phyloP scores from a whole-genome alignment of 2,329 filamentous ascomycete genomes.

The Colletotrichum higginsianum region DNA sequence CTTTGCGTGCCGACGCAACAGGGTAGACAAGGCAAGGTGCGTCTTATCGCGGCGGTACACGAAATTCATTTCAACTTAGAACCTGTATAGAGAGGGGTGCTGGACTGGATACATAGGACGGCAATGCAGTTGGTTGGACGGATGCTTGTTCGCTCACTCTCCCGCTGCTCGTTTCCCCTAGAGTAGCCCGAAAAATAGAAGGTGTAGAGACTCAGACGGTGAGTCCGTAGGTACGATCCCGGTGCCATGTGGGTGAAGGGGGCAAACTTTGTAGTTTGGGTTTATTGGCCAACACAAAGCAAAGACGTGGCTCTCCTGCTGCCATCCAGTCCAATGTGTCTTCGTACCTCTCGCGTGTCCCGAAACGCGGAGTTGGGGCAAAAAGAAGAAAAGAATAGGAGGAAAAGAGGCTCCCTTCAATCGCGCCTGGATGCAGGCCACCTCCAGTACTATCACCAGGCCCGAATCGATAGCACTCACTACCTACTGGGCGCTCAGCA shows the following conservation, averaged over 20 bases:
- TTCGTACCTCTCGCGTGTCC: background rate
- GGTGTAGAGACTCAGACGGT: background rate
- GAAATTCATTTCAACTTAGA: background rate
- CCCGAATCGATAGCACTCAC: no score
- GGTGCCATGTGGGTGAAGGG: background rate
- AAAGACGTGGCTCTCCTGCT: background rate
- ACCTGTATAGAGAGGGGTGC: no score
- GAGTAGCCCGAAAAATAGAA: background rate
- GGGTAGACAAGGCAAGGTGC: background rate
- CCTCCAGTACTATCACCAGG: no score
- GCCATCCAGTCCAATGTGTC: background rate
- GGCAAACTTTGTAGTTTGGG: background rate
- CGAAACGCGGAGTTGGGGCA: background rate
- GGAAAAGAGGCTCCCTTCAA: conserved; percentile 31
- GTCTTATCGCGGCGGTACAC: background rate
- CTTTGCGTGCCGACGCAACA: background rate
- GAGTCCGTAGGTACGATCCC: no score
- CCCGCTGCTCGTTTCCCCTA: background rate
- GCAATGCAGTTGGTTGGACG: no score
- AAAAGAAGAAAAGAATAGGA: background rate
- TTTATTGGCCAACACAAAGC: background rate
- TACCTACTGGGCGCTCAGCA: background rate
- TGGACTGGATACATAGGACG: no score
- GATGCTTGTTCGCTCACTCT: background rate
- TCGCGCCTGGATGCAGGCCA: no score